Evolutionary conservation across 176 grass and related monocot genomes (phyloP), one percentile per base, ranked within the genome.

Genomic region (Cenchrus purpureus): DNA sequence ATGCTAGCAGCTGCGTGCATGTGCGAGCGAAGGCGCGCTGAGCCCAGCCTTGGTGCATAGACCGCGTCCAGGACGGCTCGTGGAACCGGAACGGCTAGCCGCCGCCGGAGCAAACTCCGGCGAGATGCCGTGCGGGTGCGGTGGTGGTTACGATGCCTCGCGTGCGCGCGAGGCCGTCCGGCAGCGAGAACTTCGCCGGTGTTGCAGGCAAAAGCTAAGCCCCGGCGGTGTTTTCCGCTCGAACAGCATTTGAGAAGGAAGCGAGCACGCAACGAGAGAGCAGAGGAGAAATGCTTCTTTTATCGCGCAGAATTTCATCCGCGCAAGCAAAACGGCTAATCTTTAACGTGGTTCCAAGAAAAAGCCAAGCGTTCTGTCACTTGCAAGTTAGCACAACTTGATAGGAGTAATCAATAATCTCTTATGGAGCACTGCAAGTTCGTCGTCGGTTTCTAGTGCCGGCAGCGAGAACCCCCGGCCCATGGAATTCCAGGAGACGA

Each of bases 51-150:
- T 0, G 32, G 17, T 59, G 52, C 10, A 31, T 48, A 2, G 79
- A 46, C 34, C 32, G 12, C 2, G 53, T 58, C 65, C n/a, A 65
- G 16, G 73, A 17, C 22, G 70, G 32, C 34, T 13, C 13, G n/a
- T 8, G n/a, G n/a, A 58, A 25, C 17, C 19, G 16, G 6, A 20
- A 57, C 31, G 9, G 5, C 45, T 1, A 1, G 5, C 31, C 64
- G 57, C 42, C 13, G 56, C 68, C 32, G 7, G 31, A 66, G 37
- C 8, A 77, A 85, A 58, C 42, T 66, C 42, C 85, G 68, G 85
- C 10, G 58, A 86, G 68, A 17, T 73, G 68, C 45, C 77, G 45
- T 64, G 71, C 53, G 43, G 66, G 5, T 46, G 7, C 2, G 48
- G 2, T 2, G 53, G 69, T 16, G 65, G 14, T 19, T 32, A 12